Evolutionary conservation across 345 rosid species (phyloP).

Genomic region (Salix dunnii): DNA sequence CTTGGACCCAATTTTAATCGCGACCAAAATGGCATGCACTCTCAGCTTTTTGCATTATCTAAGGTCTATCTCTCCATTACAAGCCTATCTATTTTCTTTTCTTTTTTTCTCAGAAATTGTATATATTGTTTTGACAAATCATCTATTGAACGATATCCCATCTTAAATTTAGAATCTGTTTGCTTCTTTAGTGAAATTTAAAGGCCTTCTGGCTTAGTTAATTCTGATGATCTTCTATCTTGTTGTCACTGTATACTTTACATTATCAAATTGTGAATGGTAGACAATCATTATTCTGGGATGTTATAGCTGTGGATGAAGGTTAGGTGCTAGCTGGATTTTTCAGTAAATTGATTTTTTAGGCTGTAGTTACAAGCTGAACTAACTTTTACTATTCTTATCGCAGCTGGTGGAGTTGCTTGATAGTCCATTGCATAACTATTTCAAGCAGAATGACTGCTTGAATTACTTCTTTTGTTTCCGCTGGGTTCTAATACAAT

Average conservation of each 20-base stretch:
- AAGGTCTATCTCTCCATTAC: constrained; percentile 54
- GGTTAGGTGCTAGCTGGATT: neutral
- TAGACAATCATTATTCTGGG: neutral
- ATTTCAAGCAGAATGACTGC: constrained; percentile 91
- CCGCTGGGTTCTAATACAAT: constrained; percentile 96
- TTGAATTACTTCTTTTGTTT: constrained; percentile 99
- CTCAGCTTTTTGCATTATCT: constrained; percentile 91
- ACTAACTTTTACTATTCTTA: constrained; percentile 14
- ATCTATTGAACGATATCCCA: neutral
- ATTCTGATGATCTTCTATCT: neutral
- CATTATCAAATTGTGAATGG: neutral
- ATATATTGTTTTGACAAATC: neutral
- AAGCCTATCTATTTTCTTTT: neutral
- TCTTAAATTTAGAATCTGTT: neutral
- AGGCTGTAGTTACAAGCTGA: neutral
- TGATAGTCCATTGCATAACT: constrained; percentile 79
- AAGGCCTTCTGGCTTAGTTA: neutral
- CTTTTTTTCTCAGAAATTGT: neutral
- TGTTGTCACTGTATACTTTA: neutral
- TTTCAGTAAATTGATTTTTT: neutral
- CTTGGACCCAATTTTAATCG: constrained; percentile 98
- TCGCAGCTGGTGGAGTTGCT: constrained; percentile 90
- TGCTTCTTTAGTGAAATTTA: neutral
- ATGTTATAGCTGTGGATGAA: neutral
- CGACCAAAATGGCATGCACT: constrained; percentile 96